Percentiles rank a stretch among this genome's conserved stretches.
phyloP scores from a whole-genome alignment of 2,329 filamentous ascomycete genomes.

The Fusarium mundagurra region DNA sequence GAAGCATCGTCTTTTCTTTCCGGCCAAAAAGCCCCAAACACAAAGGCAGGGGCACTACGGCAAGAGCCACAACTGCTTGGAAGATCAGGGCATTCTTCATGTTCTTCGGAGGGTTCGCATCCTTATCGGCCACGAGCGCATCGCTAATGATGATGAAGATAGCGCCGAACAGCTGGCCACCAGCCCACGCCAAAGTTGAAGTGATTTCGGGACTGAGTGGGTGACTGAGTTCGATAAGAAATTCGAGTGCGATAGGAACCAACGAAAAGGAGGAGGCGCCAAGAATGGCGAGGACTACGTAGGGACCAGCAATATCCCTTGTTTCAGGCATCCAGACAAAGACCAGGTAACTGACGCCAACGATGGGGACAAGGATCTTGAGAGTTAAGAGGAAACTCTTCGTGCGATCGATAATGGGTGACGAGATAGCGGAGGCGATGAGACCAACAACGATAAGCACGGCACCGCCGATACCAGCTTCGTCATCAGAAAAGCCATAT shows the following conservation, averaged over 20 bases:
- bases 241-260: slow-evolving; percentile 87
- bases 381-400: slow-evolving; percentile 81
- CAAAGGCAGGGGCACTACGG: slow-evolving; percentile 73
- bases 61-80: slow-evolving; percentile 75
- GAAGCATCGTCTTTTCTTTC: slow-evolving; percentile 58
- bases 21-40: slow-evolving; percentile 76
- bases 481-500: slow-evolving; percentile 83
- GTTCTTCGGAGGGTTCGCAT: slow-evolving; percentile 69
- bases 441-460: slow-evolving; percentile 91
- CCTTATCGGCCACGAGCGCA: slow-evolving; percentile 68
- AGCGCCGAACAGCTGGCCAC: slow-evolving; percentile 85
- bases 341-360: slow-evolving; percentile 76
- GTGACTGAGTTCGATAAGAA: slow-evolving; percentile 85
- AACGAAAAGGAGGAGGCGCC: slow-evolving; percentile 84
- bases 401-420: slow-evolving; percentile 84
- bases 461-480: slow-evolving; percentile 90
- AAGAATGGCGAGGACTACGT: slow-evolving; percentile 77
- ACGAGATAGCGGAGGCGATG: slow-evolving; percentile 76
- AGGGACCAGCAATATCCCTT: slow-evolving; percentile 72
- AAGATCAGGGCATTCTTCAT: slow-evolving; percentile 84
- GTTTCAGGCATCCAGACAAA: slow-evolving; percentile 82
- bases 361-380: slow-evolving; percentile 77
- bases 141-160: slow-evolving; percentile 86
- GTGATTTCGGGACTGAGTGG: slow-evolving; percentile 88
- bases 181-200: slow-evolving; percentile 84